Evolutionary conservation across 2,329 filamentous ascomycete species (phyloP).

Genomic region (Phyllosticta ampelicida): DNA sequence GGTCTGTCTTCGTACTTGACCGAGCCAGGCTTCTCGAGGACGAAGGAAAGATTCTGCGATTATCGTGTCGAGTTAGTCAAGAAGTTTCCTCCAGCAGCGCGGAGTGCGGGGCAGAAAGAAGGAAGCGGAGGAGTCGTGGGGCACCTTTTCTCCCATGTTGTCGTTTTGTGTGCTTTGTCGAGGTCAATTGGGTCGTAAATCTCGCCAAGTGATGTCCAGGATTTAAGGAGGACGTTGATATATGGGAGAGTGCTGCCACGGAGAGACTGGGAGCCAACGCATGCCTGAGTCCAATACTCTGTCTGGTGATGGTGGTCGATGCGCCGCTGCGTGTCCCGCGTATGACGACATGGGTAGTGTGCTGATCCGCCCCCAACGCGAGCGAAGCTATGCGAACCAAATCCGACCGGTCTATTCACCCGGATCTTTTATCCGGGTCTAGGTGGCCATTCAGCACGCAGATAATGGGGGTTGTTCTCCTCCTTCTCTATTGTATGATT

Average conservation of each 20-base stretch:
- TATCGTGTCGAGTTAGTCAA: not conserved
- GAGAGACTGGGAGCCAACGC: not conserved
- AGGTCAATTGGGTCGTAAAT: not conserved
- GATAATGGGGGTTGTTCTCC: not conserved
- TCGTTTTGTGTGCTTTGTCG: not conserved
- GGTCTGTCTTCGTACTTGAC: conserved; percentile 68
- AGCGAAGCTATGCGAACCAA: not conserved
- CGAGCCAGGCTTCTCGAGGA: conserved; percentile 65
- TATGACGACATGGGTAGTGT: not conserved
- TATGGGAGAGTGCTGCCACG: not conserved
- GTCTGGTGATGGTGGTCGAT: not conserved
- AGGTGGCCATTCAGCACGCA: not conserved
- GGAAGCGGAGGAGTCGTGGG: not conserved
- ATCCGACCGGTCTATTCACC: not conserved
- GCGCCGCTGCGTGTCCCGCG: not conserved
- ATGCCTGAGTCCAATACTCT: not conserved
- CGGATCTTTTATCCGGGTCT: not conserved
- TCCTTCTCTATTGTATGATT: not conserved
- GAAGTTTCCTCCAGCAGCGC: not conserved
- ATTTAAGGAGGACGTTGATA: not conserved
- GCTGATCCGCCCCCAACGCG: not conserved
- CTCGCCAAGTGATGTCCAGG: not conserved
- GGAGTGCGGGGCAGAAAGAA: not conserved
- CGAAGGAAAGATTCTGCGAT: conserved; percentile 63
- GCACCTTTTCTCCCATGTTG: not conserved